These are phyloP conservation scores for Passalora sequoiae DNA, from an alignment of 2,329 filamentous ascomycete species.

Conservation along the genomic window DNA sequence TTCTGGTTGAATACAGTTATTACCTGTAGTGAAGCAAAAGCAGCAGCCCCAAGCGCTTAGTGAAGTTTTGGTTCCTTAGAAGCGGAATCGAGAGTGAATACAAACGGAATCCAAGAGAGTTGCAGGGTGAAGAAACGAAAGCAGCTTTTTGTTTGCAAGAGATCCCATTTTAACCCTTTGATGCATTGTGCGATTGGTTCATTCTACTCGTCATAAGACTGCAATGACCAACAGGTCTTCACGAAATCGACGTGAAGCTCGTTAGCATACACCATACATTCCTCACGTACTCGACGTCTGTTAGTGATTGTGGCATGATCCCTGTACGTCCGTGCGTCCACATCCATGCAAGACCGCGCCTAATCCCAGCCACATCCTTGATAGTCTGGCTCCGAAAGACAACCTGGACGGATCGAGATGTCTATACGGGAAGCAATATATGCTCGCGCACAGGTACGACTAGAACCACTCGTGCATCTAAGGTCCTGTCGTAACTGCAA, in stretches of 20 bases:
- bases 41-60: too few species aligned
- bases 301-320: neutral
- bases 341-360: constrained; percentile 3
- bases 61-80: neutral
- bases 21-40: neutral
- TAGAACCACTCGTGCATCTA: too few species aligned
- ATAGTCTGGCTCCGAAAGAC: too few species aligned
- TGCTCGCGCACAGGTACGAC: too few species aligned
- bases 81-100: constrained; percentile 5
- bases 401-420: too few species aligned
- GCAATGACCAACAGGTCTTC: neutral
- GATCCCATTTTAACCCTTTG: neutral
- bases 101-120: constrained; percentile 7
- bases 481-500: too few species aligned
- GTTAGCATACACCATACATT: neutral
- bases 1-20: neutral
- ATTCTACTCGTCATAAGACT: neutral
- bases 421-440: too few species aligned
- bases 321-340: neutral
- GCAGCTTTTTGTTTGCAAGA: neutral
- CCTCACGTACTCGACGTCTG: constrained; percentile 15
- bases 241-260: constrained; percentile 8
- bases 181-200: neutral
- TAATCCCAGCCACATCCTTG: too few species aligned
- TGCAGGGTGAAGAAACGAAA: constrained; percentile 3